Evolutionary conservation across 2,329 filamentous ascomycete genomes (phyloP), one percentile per base, ranked within the genome.

Genomic region (Tolypocladium amazonense): DNA sequence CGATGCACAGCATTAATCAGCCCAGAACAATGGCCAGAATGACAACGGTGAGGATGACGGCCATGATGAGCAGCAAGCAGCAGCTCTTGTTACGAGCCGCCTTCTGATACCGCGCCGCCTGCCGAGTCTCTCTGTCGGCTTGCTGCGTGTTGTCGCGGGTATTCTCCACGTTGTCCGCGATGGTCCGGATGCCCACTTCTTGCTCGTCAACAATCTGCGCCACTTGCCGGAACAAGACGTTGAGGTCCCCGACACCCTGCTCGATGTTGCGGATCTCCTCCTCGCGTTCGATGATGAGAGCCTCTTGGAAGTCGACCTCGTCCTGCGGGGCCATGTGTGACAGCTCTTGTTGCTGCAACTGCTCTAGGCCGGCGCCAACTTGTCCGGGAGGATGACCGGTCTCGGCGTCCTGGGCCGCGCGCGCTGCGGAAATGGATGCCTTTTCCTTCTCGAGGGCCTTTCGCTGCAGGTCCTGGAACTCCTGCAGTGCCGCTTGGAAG

Each of bases 191-290:
- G 85, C 67, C 91, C 12, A 61, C 89, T 57, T 94, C 94, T 76
- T 99, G 94, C 76, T 97, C 93, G 62, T 86, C 86, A 57, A 99
- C 92, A 73, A 99, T 97, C 73, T 96, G 92, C 55, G 93, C 94
- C n/a, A 99, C 92, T 77, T 99, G 93, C 63, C 92, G 84, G 80
- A 99, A 99, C 52, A 99, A 82, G 70, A 97, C 94, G 69, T 99
- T 99, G 63, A 99, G 79, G 69, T 99, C 94, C 59, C 89, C 89
- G 8, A 99, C 94, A 59, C 90, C 92, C 74, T 97, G 92, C 77
- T 97, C 94, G 68, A 99, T 99, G 71, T 96, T 95, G 63, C 92
- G 88, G 65, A 99, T 99, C 77, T 99, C 94, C 60, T 91, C 87
- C 74, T 99, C 94, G 58, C 95, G 92, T 79, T 99, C 93, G 62